Evolutionary conservation across 768 basidiomycete species (phyloP), one percentile per base, ranked within the genome.

Genomic region (Astraeus odoratus): DNA sequence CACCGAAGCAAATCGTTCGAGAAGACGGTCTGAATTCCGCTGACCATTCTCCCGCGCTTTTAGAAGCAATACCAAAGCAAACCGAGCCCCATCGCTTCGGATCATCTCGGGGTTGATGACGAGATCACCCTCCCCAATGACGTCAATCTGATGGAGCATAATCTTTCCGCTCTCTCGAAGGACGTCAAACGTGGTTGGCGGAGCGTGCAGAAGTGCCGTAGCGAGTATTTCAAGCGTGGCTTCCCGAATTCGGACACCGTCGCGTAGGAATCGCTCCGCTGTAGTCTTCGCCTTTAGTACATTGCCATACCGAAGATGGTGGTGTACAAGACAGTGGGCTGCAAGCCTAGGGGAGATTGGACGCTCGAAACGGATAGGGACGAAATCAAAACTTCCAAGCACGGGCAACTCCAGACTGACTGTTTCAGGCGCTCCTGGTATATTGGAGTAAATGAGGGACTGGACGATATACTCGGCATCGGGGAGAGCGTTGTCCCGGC

Each of bases 241-340:
- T 22, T 64, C 59, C 10, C 70, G 76, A 13, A 88, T 51, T 13
- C 54, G 64, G 10, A 81, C 70, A 5, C 81, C 78, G 6, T 69
- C 63, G 18, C 63, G 55, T 58, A 86, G 75, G 70, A 87, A 71
- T 19, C 67, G 53, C 3, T 74, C 61, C 0, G 78, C 70, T 5
- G 78, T 69, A 23, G 59, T 56, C 24, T 70, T 67, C 0, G 82
- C 84, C 38, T 75, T 71, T 42, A 68, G 57, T 1, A 64, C 47
- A 42, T 73, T 61, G 2, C 80, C 75, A 6, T 64, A 50, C 40
- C 81, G 78, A 18, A 88, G 56, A 30, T 86, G 68, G 24, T 73
- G 71, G 40, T 90, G 86, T 8, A 89, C 51, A 31, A 89, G 68
- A 22, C 71, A 66, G 52, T 89, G 86, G 0, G 77, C 73, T 15